Percentiles rank a stretch among this genome's conserved stretches.
Conservation (phyloP, 2,329 filamentous ascomycete genomes). For the Blastomyces silverae region DNA sequence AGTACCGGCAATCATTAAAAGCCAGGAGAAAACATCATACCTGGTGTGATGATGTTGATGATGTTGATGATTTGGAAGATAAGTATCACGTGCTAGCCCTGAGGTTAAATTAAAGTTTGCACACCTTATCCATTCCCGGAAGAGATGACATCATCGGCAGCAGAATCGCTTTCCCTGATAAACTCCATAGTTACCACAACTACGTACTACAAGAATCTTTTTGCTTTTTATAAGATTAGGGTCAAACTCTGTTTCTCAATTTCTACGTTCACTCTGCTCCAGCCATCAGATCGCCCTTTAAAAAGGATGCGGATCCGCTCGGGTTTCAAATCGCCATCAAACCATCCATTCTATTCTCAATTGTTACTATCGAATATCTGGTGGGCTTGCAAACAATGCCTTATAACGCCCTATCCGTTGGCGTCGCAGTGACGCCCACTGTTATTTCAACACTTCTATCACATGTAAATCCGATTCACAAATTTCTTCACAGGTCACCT, state of each 20-base stretch:
- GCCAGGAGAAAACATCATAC: no score
- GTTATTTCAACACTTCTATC: constrained; percentile 79
- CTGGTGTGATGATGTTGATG: no score
- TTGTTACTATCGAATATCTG: not conserved
- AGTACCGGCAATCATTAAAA: not conserved
- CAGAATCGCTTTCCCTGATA: no score
- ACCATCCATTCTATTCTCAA: not conserved
- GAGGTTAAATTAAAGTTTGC: constrained; percentile 8
- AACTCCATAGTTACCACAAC: no score
- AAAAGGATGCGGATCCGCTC: not conserved
- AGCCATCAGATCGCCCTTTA: not conserved
- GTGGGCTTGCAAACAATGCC: constrained; percentile 41
- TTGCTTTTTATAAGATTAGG: not conserved
- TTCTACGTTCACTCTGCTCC: not conserved
- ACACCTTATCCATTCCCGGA: not conserved
- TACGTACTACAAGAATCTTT: not conserved
- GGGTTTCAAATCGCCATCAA: not conserved
- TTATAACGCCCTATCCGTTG: constrained; percentile 74
- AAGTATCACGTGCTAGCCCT: not conserved
- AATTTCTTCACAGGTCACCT: constrained; percentile 1
- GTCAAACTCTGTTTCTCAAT: not conserved
- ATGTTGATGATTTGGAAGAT: no score
- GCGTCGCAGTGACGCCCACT: constrained; percentile 76
- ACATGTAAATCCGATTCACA: constrained; percentile 56
- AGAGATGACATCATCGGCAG: constrained; percentile 4